Conservation (phyloP, 805 yeast species). For the Scheffersomyces lignosus region DNA sequence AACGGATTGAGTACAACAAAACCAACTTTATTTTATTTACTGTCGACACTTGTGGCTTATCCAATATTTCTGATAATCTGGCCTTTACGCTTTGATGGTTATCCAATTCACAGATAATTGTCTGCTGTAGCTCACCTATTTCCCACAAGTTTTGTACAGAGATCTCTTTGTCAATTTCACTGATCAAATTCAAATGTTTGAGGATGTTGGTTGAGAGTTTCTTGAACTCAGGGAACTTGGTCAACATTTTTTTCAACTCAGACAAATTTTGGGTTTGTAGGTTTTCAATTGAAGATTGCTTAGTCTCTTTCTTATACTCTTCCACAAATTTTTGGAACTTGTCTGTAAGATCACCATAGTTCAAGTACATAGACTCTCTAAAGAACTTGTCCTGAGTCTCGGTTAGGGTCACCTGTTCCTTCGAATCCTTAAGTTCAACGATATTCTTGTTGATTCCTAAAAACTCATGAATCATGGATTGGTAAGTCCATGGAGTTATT, state of each 20-base stretch:
- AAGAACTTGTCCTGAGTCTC: slow-evolving; percentile 74
- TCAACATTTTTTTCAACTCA: slow-evolving; percentile 89
- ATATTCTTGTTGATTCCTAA: slow-evolving; percentile 81
- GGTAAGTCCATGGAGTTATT: slow-evolving; percentile 95
- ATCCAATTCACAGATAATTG: slow-evolving; percentile 58
- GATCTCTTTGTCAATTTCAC: slow-evolving; percentile 80
- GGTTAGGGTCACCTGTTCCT: slow-evolving; percentile 48
- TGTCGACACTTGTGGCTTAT: slow-evolving; percentile 42
- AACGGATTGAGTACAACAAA: slow-evolving; percentile 71
- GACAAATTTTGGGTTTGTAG: slow-evolving; percentile 67
- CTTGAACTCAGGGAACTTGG: slow-evolving; percentile 91
- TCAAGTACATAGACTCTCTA: slow-evolving; percentile 76
- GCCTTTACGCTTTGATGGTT: slow-evolving; percentile 42
- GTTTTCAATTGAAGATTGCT: slow-evolving; percentile 56
- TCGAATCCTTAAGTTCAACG: slow-evolving; percentile 65
- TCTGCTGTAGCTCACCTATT: slow-evolving; percentile 87
- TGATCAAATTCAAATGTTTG: slow-evolving; percentile 87
- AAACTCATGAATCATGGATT: slow-evolving; percentile 94
- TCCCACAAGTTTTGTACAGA: slow-evolving; percentile 70
- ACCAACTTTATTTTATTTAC: slow-evolving; percentile 69
- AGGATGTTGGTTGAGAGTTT: slow-evolving; percentile 84
- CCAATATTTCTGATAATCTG: slow-evolving; percentile 56
- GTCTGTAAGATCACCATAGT: slow-evolving; percentile 94
- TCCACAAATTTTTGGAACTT: slow-evolving; percentile 81
- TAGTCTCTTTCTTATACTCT: slow-evolving; percentile 77